Evolutionary conservation across 2,329 filamentous ascomycete genomes (phyloP).

Genomic region (Clonostachys rhizophaga): DNA sequence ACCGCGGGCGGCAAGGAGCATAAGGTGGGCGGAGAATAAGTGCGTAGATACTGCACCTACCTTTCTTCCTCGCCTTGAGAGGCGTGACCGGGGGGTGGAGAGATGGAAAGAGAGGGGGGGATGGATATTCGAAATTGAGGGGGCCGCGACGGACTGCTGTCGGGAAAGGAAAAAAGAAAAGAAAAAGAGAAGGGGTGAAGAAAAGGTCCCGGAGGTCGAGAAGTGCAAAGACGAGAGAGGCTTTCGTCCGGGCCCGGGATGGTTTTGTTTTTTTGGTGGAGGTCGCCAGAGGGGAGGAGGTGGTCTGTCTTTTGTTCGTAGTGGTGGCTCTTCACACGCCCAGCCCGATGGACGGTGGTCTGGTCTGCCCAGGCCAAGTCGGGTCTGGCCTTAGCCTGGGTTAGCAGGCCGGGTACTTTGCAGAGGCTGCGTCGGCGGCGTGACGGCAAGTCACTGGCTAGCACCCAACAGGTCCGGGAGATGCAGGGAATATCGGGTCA

Average conservation of each 20-base stretch:
- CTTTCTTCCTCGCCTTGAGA: no score
- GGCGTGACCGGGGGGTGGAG: no score
- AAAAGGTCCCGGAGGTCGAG: background rate
- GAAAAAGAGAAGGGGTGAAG: constrained; percentile 1
- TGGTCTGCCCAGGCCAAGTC: background rate
- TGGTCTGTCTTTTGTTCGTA: background rate
- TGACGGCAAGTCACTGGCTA: constrained; percentile 4
- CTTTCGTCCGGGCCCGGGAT: constrained; percentile 14
- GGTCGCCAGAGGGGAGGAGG: background rate
- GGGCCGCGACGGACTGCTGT: no score
- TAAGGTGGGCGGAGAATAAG: no score
- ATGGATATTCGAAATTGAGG: no score
- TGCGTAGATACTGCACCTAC: no score
- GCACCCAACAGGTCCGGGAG: constrained; percentile 13
- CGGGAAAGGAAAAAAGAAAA: constrained; percentile 7
- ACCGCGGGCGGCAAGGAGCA: constrained; percentile 4
- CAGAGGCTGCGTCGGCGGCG: constrained; percentile 12
- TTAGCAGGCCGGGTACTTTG: no score
- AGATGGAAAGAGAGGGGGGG: no score
- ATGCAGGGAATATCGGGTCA: constrained; percentile 18
- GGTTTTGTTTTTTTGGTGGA: constrained; percentile 18
- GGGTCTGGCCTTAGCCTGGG: background rate
- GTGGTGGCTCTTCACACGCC: background rate
- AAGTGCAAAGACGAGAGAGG: constrained; percentile 3
- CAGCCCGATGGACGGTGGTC: background rate